Evolutionary conservation across 805 yeast species (phyloP), one percentile per base, ranked within the genome.

Genomic region (Wickerhamiella spandovensis): DNA sequence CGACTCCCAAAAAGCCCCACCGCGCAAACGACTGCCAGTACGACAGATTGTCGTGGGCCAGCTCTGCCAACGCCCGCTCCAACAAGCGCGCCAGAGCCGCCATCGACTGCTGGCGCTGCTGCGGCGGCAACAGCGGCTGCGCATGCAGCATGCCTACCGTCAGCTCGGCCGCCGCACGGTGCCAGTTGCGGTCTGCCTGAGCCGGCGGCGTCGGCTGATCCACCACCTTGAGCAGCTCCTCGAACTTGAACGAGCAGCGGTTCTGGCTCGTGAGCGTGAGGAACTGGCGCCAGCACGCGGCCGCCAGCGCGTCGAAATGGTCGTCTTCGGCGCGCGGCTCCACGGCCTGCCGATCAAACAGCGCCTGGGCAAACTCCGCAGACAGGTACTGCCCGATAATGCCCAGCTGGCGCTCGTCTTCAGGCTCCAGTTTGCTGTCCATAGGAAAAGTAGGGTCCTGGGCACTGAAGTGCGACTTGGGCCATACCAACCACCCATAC

Each of bases 401-500:
- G 17, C 10, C 17, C 13, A 25, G 18, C 15, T 44, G 21, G 12
- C 18, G 38, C 4, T n/a, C 24, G 18, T 17, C 22, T 3, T 13
- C 37, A 12, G 25, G 15, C 8, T 15, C 13, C 12, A 32, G 37
- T 15, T 9, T 9, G n/a, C 37, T 7, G 5, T 32, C 37, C 61
- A 21, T 63, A 3, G 67, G 68, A 18, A 79, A 59, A 0, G 66
- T 56, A 5, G 20, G 17, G 39, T 3, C 13, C 39, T 35, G 39
- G 39, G 39, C 39, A 5, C 15, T 8, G 39, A 35, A 35, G n/a
- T 15, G 20, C 39, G 17, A 17, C 18, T 76, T 65, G 13, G 80
- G 84, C 95, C 95, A 86, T 48, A 82, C 81, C 8, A 84, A 64
- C 78, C 88, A 83, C 0, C 95, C 92, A 8, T 69, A 67, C 58